Evolutionary conservation across 179 eudicot species (phyloP).

Genomic region (Nepenthes alata): DNA sequence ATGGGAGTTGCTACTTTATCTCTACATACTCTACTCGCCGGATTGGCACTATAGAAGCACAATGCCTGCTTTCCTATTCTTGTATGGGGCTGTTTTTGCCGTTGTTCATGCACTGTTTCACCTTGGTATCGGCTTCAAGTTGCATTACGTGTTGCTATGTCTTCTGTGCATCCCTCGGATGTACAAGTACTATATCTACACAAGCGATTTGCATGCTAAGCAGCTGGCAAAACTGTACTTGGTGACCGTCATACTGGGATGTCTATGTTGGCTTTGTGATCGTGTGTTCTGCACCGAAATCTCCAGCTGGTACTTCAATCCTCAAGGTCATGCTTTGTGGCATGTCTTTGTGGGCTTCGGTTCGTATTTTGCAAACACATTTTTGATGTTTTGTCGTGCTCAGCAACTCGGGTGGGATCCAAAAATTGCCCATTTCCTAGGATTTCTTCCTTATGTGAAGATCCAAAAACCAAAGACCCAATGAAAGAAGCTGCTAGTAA

Average conservation of each 20-base stretch:
- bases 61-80: constrained; percentile 72
- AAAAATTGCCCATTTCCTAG: constrained; percentile 39
- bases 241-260: constrained; percentile 38
- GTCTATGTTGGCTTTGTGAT: constrained; percentile 68
- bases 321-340: constrained; percentile 94
- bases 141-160: constrained; percentile 60
- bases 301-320: constrained; percentile 51
- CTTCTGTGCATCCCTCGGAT: constrained; percentile 83
- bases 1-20: constrained; percentile 92
- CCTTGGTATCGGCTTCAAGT: constrained; percentile 45
- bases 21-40: constrained; percentile 85
- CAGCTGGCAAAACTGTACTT: constrained; percentile 54
- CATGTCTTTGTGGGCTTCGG: constrained; percentile 76
- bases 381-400: constrained; percentile 92
- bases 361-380: constrained; percentile 68
- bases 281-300: constrained; percentile 52
- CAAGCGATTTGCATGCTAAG: constrained; percentile 49
- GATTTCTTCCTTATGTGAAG: constrained; percentile 69
- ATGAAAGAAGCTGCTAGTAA: constrained; percentile 27
- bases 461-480: constrained; percentile 64
- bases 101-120: constrained; percentile 52
- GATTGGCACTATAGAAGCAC: constrained; percentile 94
- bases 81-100: constrained; percentile 72
- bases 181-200: constrained; percentile 80
- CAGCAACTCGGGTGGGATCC: constrained; percentile 80